Percentiles rank a stretch among this genome's conserved stretches.
These are phyloP conservation scores for Emergomyces africanus DNA, from an alignment of 2,329 filamentous ascomycete genomes.

Conservation along the genomic window DNA sequence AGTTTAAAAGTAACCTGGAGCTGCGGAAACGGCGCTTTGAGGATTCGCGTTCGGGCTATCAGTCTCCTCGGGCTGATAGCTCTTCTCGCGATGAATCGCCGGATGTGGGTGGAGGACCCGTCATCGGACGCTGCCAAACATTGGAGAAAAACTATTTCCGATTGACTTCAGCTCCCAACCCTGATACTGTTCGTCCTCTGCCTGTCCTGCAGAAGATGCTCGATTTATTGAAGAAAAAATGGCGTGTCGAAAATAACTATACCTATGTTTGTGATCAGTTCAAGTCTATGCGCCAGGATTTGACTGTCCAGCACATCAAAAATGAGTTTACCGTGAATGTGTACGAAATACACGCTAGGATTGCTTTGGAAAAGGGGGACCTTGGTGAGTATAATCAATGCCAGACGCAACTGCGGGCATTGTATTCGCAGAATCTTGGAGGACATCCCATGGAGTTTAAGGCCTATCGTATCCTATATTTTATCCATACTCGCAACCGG, in stretches of 20 bases:
- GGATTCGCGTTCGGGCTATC: constrained; percentile 31
- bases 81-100: constrained; percentile 36
- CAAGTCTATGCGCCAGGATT: constrained; percentile 93
- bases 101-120: constrained; percentile 45
- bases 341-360: constrained; percentile 94
- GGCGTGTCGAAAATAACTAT: constrained; percentile 88
- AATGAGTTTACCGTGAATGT: constrained; percentile 93
- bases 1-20: constrained; percentile 77
- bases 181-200: constrained; percentile 78
- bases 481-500: constrained; percentile 97
- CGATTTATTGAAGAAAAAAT: constrained; percentile 84
- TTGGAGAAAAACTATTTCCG: constrained; percentile 94
- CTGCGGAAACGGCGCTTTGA: constrained; percentile 84
- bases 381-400: constrained; percentile 99
- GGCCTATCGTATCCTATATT: constrained; percentile 98
- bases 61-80: constrained; percentile 24
- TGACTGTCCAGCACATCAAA: constrained; percentile 94
- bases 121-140: constrained; percentile 70
- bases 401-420: constrained; percentile 87
- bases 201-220: constrained; percentile 68
- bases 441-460: constrained; percentile 93
- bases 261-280: constrained; percentile 98
- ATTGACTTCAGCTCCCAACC: constrained; percentile 77
- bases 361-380: constrained; percentile 95
- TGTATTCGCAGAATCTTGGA: constrained; percentile 77